These are phyloP conservation scores for Alternaria tenuissima DNA, from an alignment of 2,329 filamentous ascomycete genomes.

Conservation along the genomic window DNA sequence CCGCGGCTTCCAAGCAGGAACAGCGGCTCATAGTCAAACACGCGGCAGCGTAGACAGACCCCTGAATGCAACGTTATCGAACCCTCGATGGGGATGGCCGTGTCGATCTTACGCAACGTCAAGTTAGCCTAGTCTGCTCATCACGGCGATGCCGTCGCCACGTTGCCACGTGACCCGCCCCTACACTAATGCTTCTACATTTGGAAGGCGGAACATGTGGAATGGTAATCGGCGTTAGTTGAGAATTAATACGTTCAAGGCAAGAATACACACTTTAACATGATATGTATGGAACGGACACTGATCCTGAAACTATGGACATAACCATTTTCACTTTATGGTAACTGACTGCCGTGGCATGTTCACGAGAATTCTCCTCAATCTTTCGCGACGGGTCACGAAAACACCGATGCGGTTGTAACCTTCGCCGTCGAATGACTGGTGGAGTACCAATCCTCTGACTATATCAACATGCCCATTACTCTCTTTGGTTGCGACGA, in stretches of 20 bases:
- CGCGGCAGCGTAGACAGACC: not conserved
- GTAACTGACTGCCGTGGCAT: conserved; percentile 4
- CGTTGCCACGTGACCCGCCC: conserved; percentile 6
- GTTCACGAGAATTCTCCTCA: conserved; percentile 7
- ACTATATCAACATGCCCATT: not conserved
- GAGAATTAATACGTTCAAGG: too few relatives aligned
- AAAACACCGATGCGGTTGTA: conserved; percentile 1
- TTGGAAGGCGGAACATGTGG: too few relatives aligned
- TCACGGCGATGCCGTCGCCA: conserved; percentile 16
- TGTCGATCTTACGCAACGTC: conserved; percentile 2
- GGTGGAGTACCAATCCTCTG: conserved; percentile 1
- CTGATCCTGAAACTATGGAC: not conserved
- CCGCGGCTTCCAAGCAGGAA: not conserved
- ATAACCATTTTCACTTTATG: not conserved
- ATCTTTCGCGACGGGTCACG: not conserved
- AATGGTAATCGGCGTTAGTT: too few relatives aligned
- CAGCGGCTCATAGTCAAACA: not conserved
- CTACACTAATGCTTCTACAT: not conserved
- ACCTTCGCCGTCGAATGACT: not conserved
- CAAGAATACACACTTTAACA: too few relatives aligned
- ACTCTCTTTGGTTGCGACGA: not conserved
- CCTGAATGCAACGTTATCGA: not conserved
- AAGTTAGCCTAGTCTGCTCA: not conserved
- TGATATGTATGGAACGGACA: too few relatives aligned
- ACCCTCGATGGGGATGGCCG: not conserved